A percentile compares a stretch with the other conserved stretches of the same genome.
phyloP scores from a whole-genome alignment of 345 rosid species.

The Reutealis trisperma region DNA sequence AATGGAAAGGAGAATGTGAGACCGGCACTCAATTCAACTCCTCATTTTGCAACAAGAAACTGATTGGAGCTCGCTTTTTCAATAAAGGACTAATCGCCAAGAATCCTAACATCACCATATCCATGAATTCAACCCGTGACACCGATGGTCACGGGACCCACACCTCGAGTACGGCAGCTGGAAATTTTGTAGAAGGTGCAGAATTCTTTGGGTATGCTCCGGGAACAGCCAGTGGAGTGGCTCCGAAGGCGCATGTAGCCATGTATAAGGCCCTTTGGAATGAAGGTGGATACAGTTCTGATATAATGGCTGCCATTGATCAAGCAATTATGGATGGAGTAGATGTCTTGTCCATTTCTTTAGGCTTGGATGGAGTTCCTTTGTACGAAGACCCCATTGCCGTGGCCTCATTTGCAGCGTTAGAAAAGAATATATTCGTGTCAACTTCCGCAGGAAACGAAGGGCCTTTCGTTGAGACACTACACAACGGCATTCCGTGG shows the following conservation, averaged over 20 bases:
- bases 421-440: constrained; percentile 32
- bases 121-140: constrained; percentile 34
- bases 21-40: constrained; percentile 29
- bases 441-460: constrained; percentile 31
- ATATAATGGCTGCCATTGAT: constrained; percentile 32
- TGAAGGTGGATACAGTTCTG: constrained; percentile 20
- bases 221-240: constrained; percentile 30
- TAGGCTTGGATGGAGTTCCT: constrained; percentile 29
- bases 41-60: constrained; percentile 36
- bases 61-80: constrained; percentile 39
- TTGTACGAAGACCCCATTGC: constrained; percentile 37
- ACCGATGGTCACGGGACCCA: constrained; percentile 36
- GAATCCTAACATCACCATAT: constrained; percentile 16
- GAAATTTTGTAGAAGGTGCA: constrained; percentile 33
- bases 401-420: constrained; percentile 38
- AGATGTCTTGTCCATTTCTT: constrained; percentile 24
- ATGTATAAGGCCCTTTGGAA: constrained; percentile 38
- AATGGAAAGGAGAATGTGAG: constrained; percentile 41
- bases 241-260: constrained; percentile 29
- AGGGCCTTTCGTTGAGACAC: constrained; percentile 18
- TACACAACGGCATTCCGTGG: constrained; percentile 48
- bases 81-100: constrained; percentile 29
- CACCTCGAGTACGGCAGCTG: constrained; percentile 36
- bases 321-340: constrained; percentile 27
- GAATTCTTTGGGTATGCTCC: constrained; percentile 35